Evolutionary conservation across 495 filamentous ascomycete genomes (phyloP), one percentile per base, ranked within the genome.

Genomic region (Neurospora cerealis): DNA sequence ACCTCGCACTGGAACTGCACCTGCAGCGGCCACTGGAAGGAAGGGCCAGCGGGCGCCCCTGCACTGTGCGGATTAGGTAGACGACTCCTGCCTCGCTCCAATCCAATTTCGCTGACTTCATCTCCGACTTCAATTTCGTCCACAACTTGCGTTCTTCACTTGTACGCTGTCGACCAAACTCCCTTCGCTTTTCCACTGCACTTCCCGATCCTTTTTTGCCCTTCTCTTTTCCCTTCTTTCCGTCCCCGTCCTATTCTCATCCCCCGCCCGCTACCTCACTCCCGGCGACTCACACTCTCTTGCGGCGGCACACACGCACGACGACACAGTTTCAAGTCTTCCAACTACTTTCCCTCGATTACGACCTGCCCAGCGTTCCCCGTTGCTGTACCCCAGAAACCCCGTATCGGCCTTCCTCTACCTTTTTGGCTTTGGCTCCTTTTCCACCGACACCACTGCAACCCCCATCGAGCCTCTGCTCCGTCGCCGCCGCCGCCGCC

Each of bases 111-210:
- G 71, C 74, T 78, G 78, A 80, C 78, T 77, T 80, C 78, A 79
- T 79, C 77, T 79, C 77, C 78, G 76, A 71, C 78, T 75, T 75
- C 75, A 77, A 74, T 79, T 76, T 76, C 73, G 73, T 73, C 71
- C 69, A 70, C 74, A 69, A 71, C 44, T 78, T 73, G 34, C 38
- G 48, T 72, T 72, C 41, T 66, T 66, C 54, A 66, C 13, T 66
- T 34, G 28, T 66, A 66, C 54, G 28, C 28, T 66, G 54, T 66
- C 54, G 54, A 66, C 54, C 54, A 66, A 66, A 66, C 54, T 34
- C 54, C 54, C 54, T 32, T 66, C 54, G 24, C 54, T 66, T 66
- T 66, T 66, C 54, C 54, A 66, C 54, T 66, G 54, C 28, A 66
- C 54, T 66, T 66, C 54, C 54, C 32, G 44, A 72, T 48, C 37